Evolutionary conservation across 2,329 filamentous ascomycete genomes (phyloP), one percentile per base, ranked within the genome.

Genomic region (Fusarium sterilihyphosum): DNA sequence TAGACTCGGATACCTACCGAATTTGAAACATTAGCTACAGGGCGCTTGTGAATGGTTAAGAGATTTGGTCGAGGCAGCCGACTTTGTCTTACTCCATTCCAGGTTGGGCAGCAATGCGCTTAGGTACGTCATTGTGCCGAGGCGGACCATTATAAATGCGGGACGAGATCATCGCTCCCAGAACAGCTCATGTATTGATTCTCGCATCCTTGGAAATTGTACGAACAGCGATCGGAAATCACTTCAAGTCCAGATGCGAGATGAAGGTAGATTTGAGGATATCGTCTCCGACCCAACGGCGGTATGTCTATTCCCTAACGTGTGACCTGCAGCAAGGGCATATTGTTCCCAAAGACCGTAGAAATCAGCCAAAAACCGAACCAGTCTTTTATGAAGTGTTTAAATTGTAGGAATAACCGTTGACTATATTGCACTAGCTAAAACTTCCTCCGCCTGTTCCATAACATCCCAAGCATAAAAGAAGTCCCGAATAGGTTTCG

Each of bases 401-500:
- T 17, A 11, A 24, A 11, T 6, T 43, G 5, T 16, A 35, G 33
- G 13, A 35, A 35, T 3, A 24, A 17, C 3, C 2, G 33, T 11
- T 1, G 9, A 11, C 22, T 37, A 35, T 26, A 0, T 2, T 3
- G 6, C n/a, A 26, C n/a, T 2, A 61, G 13, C 17, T 1, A 61
- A 41, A 5, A 37, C 8, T 1, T 17, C 20, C 3, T 35, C n/a
- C 2, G 44, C n/a, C 26, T 60, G 52, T 4, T 43, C 1, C 6
- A 12, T 29, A 0, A 60, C 13, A 37, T 67, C 40, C 65, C 65
- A 68, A 0, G 31, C 17, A 29, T 68, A 68, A 2, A 68, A 68
- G 26, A 68, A 61, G 7, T 68, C 47, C 1, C 46, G 7, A 0
- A 68, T 24, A 0, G 54, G 65, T 0, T 61, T 62, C 0, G 63